phyloP scores from a whole-genome alignment of 495 filamentous ascomycete genomes.

The Lepraria neglecta region DNA sequence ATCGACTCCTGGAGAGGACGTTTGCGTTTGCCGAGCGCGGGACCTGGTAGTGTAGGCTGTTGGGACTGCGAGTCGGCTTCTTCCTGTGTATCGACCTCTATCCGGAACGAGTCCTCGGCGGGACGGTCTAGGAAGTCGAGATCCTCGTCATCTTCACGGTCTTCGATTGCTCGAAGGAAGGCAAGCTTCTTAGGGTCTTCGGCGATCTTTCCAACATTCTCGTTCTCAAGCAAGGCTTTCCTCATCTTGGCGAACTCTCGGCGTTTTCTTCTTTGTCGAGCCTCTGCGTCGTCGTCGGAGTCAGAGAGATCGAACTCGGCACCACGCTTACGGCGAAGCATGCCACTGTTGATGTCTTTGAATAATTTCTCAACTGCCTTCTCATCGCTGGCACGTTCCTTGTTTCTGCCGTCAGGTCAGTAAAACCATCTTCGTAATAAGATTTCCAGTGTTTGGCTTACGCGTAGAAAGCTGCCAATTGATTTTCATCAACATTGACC shows the following conservation, averaged over 20 bases:
- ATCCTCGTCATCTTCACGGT: conserved; percentile 71
- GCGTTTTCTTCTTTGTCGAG: conserved; percentile 72
- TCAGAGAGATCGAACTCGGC: conserved; percentile 74
- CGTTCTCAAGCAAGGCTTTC: conserved; percentile 80
- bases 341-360: conserved; percentile 83
- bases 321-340: conserved; percentile 69
- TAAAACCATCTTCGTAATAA: conserved; percentile 4
- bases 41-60: conserved; percentile 29
- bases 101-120: conserved; percentile 42
- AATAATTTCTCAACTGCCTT: conserved; percentile 83
- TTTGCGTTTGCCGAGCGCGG: conserved; percentile 49
- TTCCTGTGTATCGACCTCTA: conserved; percentile 30
- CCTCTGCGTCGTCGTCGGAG: conserved; percentile 75
- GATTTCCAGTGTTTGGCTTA: conserved; percentile 45
- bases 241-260: conserved; percentile 88
- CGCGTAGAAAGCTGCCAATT: conserved; percentile 82
- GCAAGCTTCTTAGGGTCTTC: conserved; percentile 84
- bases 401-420: conserved; percentile 44
- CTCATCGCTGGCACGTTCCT: conserved; percentile 63
- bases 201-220: conserved; percentile 82
- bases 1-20: conserved; percentile 43
- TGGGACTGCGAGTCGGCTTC: conserved; percentile 46
- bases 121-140: conserved; percentile 56
- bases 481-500: conserved; percentile 67
- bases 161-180: conserved; percentile 85